phyloP scores from a whole-genome alignment of 768 basidiomycete genomes.

The Serendipita sp. region DNA sequence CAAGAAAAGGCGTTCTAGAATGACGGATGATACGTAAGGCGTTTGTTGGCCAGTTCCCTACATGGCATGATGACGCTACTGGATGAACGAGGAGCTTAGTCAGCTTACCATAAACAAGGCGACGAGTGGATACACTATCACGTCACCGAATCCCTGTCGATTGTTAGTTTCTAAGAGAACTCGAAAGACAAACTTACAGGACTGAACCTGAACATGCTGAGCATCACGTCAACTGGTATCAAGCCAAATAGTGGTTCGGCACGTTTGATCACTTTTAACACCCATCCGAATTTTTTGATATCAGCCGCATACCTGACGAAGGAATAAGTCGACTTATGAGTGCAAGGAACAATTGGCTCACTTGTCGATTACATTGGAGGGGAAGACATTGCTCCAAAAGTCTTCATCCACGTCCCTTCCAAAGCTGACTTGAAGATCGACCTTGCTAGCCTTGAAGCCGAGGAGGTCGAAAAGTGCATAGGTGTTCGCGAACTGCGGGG shows the following conservation, averaged over 20 bases:
- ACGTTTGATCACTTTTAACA: conserved; percentile 20
- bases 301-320: conserved; percentile 18
- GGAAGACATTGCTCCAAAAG: conserved; percentile 29
- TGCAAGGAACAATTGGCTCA: no score
- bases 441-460: conserved; percentile 21
- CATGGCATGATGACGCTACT: neutral
- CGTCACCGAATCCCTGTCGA: conserved; percentile 20
- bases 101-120: conserved; percentile 18
- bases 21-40: conserved; percentile 23
- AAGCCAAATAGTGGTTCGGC: conserved; percentile 21
- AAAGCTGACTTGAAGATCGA: conserved; percentile 25
- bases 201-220: conserved; percentile 22
- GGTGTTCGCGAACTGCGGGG: conserved; percentile 24
- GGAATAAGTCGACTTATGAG: neutral
- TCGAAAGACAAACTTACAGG: conserved; percentile 20
- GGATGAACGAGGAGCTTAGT: neutral
- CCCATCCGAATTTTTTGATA: conserved; percentile 22
- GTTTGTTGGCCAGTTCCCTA: conserved; percentile 25
- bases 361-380: conserved; percentile 10
- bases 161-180: neutral
- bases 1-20: conserved; percentile 23
- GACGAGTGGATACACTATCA: conserved; percentile 24
- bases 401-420: conserved; percentile 20
- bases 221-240: conserved; percentile 23
- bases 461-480: conserved; percentile 22